Evolutionary conservation across 2,329 filamentous ascomycete genomes (phyloP).

Genomic region (Monosporascus sp.): DNA sequence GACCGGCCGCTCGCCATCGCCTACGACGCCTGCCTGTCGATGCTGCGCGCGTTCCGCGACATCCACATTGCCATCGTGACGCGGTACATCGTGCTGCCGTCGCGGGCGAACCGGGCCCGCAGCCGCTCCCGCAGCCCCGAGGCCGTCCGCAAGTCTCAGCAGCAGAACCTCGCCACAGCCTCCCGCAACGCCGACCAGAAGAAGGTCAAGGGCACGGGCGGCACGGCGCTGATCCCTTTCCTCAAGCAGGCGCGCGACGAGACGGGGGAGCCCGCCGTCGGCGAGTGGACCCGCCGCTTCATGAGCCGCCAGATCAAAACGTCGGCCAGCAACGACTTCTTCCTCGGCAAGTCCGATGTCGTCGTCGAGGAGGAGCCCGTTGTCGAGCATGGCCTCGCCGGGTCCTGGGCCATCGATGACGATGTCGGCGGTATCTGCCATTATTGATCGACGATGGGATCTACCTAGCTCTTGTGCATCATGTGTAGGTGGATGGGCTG

Average conservation of each 20-base stretch:
- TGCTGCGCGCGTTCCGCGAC: constrained; percentile 68
- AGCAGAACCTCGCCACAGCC: constrained; percentile 57
- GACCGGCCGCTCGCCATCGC: constrained; percentile 68
- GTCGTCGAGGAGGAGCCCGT: constrained; percentile 24
- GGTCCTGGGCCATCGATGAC: constrained; percentile 85
- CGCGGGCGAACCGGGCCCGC: constrained; percentile 64
- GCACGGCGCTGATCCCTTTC: constrained; percentile 90
- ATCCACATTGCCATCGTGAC: constrained; percentile 96
- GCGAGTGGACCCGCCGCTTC: constrained; percentile 54
- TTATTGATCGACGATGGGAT: constrained; percentile 29
- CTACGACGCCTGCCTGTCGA: constrained; percentile 82
- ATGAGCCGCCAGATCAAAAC: constrained; percentile 48
- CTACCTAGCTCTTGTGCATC: no score
- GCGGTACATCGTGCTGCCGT: constrained; percentile 89
- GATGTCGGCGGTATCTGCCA: constrained; percentile 60
- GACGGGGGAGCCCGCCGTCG: constrained; percentile 85
- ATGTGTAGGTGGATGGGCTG: no score
- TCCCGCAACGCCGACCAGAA: constrained; percentile 43
- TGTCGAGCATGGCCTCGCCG: constrained; percentile 60
- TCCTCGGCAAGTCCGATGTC: constrained; percentile 48
- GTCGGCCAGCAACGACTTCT: constrained; percentile 51
- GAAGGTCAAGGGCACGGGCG: constrained; percentile 82
- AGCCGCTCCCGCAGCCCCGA: constrained; percentile 56
- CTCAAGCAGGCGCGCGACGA: constrained; percentile 95
- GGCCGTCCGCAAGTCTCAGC: constrained; percentile 33